Evolutionary conservation across 2,329 filamentous ascomycete species (phyloP).

Genomic region (Fusarium sp.): DNA sequence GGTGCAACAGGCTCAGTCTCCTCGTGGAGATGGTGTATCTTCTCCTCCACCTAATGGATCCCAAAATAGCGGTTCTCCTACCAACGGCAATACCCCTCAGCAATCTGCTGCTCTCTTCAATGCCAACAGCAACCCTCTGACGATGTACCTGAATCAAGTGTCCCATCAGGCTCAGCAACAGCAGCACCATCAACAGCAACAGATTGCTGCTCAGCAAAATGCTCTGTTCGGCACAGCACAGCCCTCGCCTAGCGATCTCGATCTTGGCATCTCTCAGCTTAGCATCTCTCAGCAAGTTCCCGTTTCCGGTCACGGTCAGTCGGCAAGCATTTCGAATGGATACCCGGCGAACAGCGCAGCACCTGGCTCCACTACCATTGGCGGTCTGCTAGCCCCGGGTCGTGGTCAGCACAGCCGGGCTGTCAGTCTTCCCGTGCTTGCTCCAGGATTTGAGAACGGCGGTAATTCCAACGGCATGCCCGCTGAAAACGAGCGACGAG

Average conservation of each 20-base stretch:
- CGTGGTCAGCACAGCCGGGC: conserved; percentile 79
- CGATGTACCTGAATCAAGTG: conserved; percentile 90
- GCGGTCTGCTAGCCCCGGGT: conserved; percentile 80
- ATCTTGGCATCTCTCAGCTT: conserved; percentile 68
- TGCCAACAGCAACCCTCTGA: conserved; percentile 86
- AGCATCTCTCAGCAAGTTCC: conserved; percentile 71
- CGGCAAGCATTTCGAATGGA: conserved; percentile 74
- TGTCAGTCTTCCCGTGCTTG: conserved; percentile 84
- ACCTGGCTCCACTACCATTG: conserved; percentile 75
- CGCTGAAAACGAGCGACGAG: conserved; percentile 67
- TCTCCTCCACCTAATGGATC: conserved; percentile 70
- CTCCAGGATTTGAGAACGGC: conserved; percentile 72
- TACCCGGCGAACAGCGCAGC: conserved; percentile 65
- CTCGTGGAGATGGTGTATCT: conserved; percentile 69
- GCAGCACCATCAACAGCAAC: conserved; percentile 79
- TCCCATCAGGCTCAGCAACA: conserved; percentile 78
- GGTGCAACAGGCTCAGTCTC: conserved; percentile 76
- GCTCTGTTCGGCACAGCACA: conserved; percentile 82
- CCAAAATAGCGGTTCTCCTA: conserved; percentile 69
- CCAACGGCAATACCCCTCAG: conserved; percentile 65
- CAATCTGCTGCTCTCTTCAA: conserved; percentile 82
- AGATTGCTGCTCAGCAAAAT: conserved; percentile 79
- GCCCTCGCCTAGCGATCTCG: conserved; percentile 67
- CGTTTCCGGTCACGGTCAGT: conserved; percentile 72
- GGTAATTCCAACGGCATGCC: conserved; percentile 62